Base-by-base conservation (phyloP, 768 basidiomycete species). In the Hericium erinaceus region DNA sequence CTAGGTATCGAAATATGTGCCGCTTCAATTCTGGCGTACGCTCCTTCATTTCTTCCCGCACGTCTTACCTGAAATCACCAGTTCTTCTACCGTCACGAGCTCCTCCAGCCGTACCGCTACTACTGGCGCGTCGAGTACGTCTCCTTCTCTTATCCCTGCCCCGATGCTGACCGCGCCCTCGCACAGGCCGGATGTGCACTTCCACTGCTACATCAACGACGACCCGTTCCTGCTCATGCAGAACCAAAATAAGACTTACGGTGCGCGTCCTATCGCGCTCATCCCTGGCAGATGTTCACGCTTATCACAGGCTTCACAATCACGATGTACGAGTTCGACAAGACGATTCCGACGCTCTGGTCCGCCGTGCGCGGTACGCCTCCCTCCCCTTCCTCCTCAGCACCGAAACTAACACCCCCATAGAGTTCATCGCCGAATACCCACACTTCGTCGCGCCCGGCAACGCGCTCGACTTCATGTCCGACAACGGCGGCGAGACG, bases 1-100 rank as follows among this genome's bases (percentile, higher is more conserved):
- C 37, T 63, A 85, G 82, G n/a, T 87, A 89, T 62, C 77, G 84
- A n/a, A 85, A 87, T 56, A 87, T 89, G 87, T 88, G 87, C 66
- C 75, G 86, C 39, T 89, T 80, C 70, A 85, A 87, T 68, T 86
- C 83, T 1, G 85, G 83, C 2, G 82, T 83, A 61, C 59, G 79
- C 67, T 13, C 39, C 20, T 8, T 8, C 28, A 1, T 33, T 33
- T 33, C 28, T 8, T 4, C 4, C 28, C 4, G 28, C 28, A 33
- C 28, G 16, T 8, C 3, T 10, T 39, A 22, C 26, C 16, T 40
- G 33, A 15, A 1, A 33, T 4, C 4, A 4, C 2, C 46, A 56
- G 55, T 56, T 56, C 75, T 91, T 91, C 75, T 91, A 81, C 77
- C 70, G 75, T 46, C 88, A 91, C 64, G 78, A 80, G 3, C 69